Conservation (phyloP, 352 stramenopile species). For the Globisporangium cystogenes region DNA sequence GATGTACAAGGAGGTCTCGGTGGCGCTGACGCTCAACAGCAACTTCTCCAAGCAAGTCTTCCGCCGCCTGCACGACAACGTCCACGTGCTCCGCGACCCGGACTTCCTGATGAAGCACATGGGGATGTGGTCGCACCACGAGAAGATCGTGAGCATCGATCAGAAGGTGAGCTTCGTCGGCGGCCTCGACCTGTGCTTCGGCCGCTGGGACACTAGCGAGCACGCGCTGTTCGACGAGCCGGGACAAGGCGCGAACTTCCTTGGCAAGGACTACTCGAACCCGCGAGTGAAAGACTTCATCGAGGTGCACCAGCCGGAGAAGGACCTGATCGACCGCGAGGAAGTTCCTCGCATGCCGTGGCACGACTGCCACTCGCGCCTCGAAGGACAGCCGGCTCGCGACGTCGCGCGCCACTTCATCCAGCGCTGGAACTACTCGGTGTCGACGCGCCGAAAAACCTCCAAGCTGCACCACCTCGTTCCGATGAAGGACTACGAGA, state of each 20-base stretch:
- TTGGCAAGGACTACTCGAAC: constrained; percentile 85
- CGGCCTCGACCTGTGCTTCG: constrained; percentile 88
- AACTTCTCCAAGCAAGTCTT: constrained; percentile 74
- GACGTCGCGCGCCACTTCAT: constrained; percentile 86
- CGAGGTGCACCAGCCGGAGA: constrained; percentile 64
- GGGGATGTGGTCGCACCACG: constrained; percentile 88
- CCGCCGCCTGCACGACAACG: constrained; percentile 61
- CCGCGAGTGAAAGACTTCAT: constrained; percentile 83
- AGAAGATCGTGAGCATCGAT: constrained; percentile 91
- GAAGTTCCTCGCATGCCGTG: constrained; percentile 76
- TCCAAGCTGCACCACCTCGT: constrained; percentile 69
- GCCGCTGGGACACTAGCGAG: constrained; percentile 73
- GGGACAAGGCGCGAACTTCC: constrained; percentile 43
- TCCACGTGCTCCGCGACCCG: constrained; percentile 86
- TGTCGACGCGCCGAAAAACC: constrained; percentile 77
- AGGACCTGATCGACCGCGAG: constrained; percentile 74
- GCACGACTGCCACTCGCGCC: constrained; percentile 80
- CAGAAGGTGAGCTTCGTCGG: constrained; percentile 87
- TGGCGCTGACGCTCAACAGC: constrained; percentile 83
- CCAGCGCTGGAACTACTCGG: constrained; percentile 86
- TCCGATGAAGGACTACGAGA: constrained; percentile 62
- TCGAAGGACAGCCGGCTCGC: constrained; percentile 70
- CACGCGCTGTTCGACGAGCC: constrained; percentile 70
- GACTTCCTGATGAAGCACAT: constrained; percentile 88
- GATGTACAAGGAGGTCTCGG: constrained; percentile 89